Evolutionary conservation across 495 filamentous ascomycete species (phyloP).

Genomic region (Copromyces sp.): DNA sequence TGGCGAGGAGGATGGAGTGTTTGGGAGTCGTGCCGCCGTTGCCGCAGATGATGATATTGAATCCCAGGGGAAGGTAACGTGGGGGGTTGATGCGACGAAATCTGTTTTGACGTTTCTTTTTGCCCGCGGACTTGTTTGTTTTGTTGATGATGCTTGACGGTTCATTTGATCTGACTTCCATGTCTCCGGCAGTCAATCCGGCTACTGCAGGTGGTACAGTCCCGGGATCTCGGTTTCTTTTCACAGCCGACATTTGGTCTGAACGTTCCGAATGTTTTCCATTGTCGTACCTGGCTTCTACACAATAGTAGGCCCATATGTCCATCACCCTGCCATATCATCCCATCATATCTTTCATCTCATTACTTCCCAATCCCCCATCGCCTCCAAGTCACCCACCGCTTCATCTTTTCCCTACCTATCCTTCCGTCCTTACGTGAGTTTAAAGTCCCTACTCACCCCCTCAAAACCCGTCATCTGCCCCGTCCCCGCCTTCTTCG

Average conservation of each 20-base stretch:
- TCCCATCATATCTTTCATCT: background rate
- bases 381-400: background rate
- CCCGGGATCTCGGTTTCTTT: background rate
- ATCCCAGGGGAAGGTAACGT: conserved; percentile 21
- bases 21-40: conserved; percentile 86
- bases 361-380: background rate
- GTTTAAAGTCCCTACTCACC: conserved; percentile 51
- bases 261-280: background rate
- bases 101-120: background rate
- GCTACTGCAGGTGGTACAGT: too few species aligned
- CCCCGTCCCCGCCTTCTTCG: conserved; percentile 53
- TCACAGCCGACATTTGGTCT: background rate
- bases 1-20: conserved; percentile 81
- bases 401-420: background rate
- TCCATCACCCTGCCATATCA: background rate
- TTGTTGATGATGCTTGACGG: background rate
- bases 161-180: background rate
- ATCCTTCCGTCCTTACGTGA: conserved; percentile 18
- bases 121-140: background rate
- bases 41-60: conserved; percentile 88
- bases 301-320: background rate
- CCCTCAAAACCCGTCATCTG: conserved; percentile 64
- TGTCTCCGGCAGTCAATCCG: background rate
- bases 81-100: too few species aligned
- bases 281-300: background rate